Evolutionary conservation across 2,329 filamentous ascomycete species (phyloP), one percentile per base, ranked within the genome.

Genomic region (Xenosphaeropsis pyriputrescens): DNA sequence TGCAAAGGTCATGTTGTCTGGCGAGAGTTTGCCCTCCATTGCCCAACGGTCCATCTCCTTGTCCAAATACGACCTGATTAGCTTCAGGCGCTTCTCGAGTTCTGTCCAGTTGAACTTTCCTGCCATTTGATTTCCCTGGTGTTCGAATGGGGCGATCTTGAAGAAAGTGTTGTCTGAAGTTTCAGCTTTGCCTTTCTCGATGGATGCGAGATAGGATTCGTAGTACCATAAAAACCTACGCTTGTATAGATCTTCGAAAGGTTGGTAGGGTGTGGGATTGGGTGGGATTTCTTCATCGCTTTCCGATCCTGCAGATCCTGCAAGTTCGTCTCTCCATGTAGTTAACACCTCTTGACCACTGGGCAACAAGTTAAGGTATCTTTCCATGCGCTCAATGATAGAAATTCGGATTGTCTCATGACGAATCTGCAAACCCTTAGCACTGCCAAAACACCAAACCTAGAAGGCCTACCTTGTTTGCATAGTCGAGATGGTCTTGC

Each of bases 171-270:
- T 71, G 42, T 79, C 74, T 43, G 70, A 68, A 39, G 79, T 72
- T 47, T 83, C 74, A 18, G 63, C 57, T 48, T 67, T 70, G 18
- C 78, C 81, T 42, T 75, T 68, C 29, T 75, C 67, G 37, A 93
- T 77, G 1, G 79, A 70, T 3, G 70, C 63, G 16, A 91, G 63
- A 52, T 96, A 96, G 3, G 82, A 82, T 47, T 93, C 82, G 56
- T 84, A 93, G 60, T 96, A 96, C 91, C 91, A 96, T 12, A 96
- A 64, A 54, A 96, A 95, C 1, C 88, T 76, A 29, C 82, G 77
- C 59, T 96, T 96, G 67, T 81, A 84, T 5, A 94, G 65, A 51
- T 96, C 89, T 47, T 77, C 79, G 62, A 96, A 96, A 0, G 86
- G 85, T 47, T 93, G 82, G 56, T 85, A 93, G 0, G 73, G 68